A percentile compares a stretch with the other conserved stretches of the same genome.
Conservation (phyloP, 148 eudicot genomes). For the Polygonum maritimum region DNA sequence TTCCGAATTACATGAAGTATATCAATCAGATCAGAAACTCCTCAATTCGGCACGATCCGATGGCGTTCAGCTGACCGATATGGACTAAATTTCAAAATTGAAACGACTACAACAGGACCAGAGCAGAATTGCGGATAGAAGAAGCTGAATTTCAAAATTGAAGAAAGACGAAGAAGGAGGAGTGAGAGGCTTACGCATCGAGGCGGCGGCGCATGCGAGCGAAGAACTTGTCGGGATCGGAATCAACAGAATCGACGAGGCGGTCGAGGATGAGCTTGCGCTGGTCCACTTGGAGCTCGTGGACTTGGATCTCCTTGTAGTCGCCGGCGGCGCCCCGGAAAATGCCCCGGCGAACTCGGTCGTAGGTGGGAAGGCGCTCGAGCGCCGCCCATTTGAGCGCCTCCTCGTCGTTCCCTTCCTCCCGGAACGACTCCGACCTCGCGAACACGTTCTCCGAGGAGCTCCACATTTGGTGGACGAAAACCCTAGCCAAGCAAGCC, state of each 20-base stretch:
- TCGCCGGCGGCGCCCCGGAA: constrained; percentile 56
- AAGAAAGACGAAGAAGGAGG: no score
- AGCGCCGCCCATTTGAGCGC: constrained; percentile 91
- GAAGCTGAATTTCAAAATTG: neutral
- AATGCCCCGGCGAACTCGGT: constrained; percentile 62
- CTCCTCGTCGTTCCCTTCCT: constrained; percentile 68
- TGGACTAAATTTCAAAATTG: neutral
- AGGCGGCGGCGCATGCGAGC: constrained; percentile 72
- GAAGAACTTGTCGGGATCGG: constrained; percentile 62
- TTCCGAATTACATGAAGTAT: no score
- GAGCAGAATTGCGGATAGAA: neutral
- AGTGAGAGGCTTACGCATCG: constrained; percentile 32
- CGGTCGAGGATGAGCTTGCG: constrained; percentile 68
- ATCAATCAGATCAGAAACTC: neutral
- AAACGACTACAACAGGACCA: neutral
- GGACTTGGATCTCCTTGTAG: constrained; percentile 52
- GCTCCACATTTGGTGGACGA: constrained; percentile 44
- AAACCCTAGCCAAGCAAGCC: neutral
- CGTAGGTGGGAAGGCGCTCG: constrained; percentile 81
- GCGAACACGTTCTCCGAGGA: constrained; percentile 62
- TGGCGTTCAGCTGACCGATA: neutral
- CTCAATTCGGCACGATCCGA: neutral
- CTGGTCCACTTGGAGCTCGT: constrained; percentile 41
- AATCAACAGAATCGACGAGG: constrained; percentile 44
- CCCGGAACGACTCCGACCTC: constrained; percentile 62